These are phyloP conservation scores for Talinum fruticosum DNA, from an alignment of 148 eudicot species.

Conservation along the genomic window DNA sequence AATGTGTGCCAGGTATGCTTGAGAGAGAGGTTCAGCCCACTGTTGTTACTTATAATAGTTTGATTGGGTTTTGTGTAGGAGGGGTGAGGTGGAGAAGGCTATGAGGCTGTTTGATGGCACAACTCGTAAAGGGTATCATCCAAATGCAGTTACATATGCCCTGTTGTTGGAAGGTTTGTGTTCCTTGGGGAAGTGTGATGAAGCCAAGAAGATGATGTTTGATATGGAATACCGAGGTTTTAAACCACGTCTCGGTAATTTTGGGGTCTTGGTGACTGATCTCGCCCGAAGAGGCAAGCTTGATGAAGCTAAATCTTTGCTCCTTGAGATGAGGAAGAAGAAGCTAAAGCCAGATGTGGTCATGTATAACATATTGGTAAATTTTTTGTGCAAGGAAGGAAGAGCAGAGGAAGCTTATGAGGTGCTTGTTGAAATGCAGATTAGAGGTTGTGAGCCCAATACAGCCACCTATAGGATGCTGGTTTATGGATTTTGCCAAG, in stretches of 20 bases:
- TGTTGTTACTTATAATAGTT: slow-evolving; percentile 72
- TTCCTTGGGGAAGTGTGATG: slow-evolving; percentile 50
- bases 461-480: slow-evolving; percentile 82
- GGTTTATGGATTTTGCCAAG: slow-evolving; percentile 73
- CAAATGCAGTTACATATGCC: slow-evolving; percentile 65
- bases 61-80: slow-evolving; percentile 73
- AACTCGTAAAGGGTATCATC: slow-evolving; percentile 45
- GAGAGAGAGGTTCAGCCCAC: slow-evolving; percentile 63
- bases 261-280: slow-evolving; percentile 81
- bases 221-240: slow-evolving; percentile 94
- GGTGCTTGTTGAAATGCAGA: slow-evolving; percentile 78
- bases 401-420: slow-evolving; percentile 65
- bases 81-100: slow-evolving; percentile 59
- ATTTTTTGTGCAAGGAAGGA: slow-evolving; percentile 58
- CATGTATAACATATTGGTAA: slow-evolving; percentile 62
- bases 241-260: slow-evolving; percentile 53
- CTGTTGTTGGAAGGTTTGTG: slow-evolving; percentile 85
- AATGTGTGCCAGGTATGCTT: slow-evolving; percentile 68
- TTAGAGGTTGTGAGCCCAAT: slow-evolving; percentile 73
- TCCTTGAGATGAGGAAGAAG: slow-evolving; percentile 77
- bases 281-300: slow-evolving; percentile 53
- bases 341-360: slow-evolving; percentile 75
- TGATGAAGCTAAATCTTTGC: slow-evolving; percentile 64
- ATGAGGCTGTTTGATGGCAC: slow-evolving; percentile 57
- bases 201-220: slow-evolving; percentile 90